Evolutionary conservation across 225 moss, liverwort and hornwort species (phyloP), one percentile per base, ranked within the genome.

Genomic region (Physcomitrium patens): DNA sequence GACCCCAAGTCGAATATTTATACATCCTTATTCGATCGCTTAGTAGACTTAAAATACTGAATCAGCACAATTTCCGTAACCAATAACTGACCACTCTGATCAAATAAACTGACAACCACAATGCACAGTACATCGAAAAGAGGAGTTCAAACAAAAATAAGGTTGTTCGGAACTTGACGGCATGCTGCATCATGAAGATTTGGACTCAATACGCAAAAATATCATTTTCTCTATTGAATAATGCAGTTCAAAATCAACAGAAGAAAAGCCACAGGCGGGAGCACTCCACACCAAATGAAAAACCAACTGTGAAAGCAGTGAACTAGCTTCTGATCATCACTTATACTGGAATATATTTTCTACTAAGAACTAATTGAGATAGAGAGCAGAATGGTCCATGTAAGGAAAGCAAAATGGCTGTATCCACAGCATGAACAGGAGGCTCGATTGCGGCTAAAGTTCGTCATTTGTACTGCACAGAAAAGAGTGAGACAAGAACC

Each of bases 381-480:
- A 45, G 37, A 59, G 68, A 37, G 31, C 31, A 20, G 61, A 26
- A 23, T n/a, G 27, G 23, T 50, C 15, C 47, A 67, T 50, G 23
- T 6, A 47, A 26, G 16, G 24, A 14, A 20, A 77, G 69, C 65
- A 80, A 80, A 80, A 76, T 76, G 72, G 65, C 72, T 69, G 71
- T 51, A 23, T 67, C 67, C 45, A 70, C 48, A 65, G 57, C 66
- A 57, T 28, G 27, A 43, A 47, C 68, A 49, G 12, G 60, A 66
- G 65, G 66, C 46, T 19, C 70, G 75, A 72, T 73, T 76, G 85
- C 63, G 67, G 70, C 82, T 77, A 50, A 70, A 77, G 69, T 57
- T 70, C 63, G 69, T 78, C 83, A 74, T 80, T 78, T 66, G 31
- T 37, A 81, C 86, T 83, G 83, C 86, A 83, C 68, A 86, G 64